These are phyloP conservation scores for Verbascum thapsus DNA, from an alignment of 257 asterid species.

Conservation along the genomic window DNA sequence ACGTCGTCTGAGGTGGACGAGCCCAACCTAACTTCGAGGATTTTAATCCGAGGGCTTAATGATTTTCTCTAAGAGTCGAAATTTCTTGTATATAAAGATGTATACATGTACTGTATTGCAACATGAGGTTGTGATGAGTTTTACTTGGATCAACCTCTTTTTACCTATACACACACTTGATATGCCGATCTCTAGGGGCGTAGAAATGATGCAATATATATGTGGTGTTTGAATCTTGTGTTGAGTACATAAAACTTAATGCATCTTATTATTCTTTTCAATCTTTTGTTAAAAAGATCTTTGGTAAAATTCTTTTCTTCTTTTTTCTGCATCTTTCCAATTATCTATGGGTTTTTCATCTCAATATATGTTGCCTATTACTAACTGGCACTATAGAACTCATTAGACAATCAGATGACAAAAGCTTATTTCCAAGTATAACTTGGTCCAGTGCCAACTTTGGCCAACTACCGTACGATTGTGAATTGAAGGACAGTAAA, in stretches of 20 bases:
- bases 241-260: background rate
- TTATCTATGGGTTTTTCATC: background rate
- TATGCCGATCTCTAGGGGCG: background rate
- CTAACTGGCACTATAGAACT: too few relatives aligned
- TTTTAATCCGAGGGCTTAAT: constrained; percentile 92
- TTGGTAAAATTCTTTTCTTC: background rate
- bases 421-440: too few relatives aligned
- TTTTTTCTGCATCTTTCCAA: background rate
- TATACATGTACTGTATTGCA: constrained; percentile 15
- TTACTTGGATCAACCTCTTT: constrained; percentile 6
- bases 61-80: too few relatives aligned
- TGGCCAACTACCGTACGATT: too few relatives aligned
- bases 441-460: too few relatives aligned
- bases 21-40: constrained; percentile 69
- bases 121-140: constrained; percentile 15
- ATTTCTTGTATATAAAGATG: constrained; percentile 28
- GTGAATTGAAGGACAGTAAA: too few relatives aligned
- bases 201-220: constrained; percentile 17
- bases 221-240: constrained; percentile 6
- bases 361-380: constrained; percentile 6
- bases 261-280: constrained; percentile 14
- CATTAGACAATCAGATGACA: too few relatives aligned
- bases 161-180: background rate
- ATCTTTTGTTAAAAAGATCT: background rate
- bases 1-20: constrained; percentile 78